These are phyloP conservation scores for Teratosphaeria destructans DNA, from an alignment of 2,329 filamentous ascomycete species.

Conservation along the genomic window DNA sequence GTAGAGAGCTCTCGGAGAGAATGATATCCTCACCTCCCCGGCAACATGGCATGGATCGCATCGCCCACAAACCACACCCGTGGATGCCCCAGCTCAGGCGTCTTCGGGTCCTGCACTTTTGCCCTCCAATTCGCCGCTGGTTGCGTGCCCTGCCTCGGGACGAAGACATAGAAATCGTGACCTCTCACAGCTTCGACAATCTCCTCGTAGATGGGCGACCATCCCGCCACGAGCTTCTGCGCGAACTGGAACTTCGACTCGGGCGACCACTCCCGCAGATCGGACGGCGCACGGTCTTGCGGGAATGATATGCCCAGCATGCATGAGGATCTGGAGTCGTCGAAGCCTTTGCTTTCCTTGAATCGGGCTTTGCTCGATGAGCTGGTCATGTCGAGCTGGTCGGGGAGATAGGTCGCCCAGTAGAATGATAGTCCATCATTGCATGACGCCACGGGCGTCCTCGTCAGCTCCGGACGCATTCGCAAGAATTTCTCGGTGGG, in stretches of 20 bases:
- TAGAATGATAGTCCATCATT: not conserved
- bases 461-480: not conserved
- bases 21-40: not conserved
- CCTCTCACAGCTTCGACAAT: not conserved
- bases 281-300: not conserved
- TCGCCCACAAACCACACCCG: not conserved
- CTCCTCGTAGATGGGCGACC: not conserved
- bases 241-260: not conserved
- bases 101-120: not conserved
- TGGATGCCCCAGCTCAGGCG: not conserved
- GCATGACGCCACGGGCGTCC: not conserved
- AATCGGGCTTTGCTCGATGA: not conserved
- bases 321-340: not conserved
- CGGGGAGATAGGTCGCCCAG: not conserved
- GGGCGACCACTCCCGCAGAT: not conserved
- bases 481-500: not conserved
- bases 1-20: not conserved
- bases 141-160: not conserved
- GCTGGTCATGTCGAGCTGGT: not conserved
- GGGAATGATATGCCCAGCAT: not conserved
- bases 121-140: not conserved
- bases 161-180: not conserved
- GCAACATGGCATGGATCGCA: not conserved
- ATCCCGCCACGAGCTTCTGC: not conserved
- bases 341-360: not conserved